phyloP scores from a whole-genome alignment of 2,329 filamentous ascomycete genomes.

The Cytospora leucostoma region DNA sequence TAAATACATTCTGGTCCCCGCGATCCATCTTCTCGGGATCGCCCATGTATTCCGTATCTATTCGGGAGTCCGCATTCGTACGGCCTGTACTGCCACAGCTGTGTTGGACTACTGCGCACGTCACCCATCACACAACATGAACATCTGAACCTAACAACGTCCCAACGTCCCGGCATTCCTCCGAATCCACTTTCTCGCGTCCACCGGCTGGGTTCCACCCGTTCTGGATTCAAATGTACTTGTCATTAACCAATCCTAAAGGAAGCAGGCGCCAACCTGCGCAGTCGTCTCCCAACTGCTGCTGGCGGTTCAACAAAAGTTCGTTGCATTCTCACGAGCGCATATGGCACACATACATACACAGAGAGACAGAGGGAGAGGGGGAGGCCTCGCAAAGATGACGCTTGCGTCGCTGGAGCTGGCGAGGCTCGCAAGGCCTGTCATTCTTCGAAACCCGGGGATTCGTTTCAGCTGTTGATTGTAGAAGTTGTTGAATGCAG shows the following conservation, averaged over 20 bases:
- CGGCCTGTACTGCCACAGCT: too few species aligned
- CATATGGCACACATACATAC: neutral
- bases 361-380: neutral
- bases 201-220: constrained; percentile 9
- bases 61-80: too few species aligned
- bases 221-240: constrained; percentile 4
- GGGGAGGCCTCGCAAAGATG: neutral
- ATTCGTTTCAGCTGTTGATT: neutral
- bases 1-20: too few species aligned
- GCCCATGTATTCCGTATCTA: too few species aligned
- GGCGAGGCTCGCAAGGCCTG: constrained; percentile 10
- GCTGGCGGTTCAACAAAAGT: neutral
- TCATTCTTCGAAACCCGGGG: neutral
- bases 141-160: too few species aligned
- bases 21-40: too few species aligned
- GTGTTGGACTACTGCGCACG: too few species aligned
- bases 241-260: constrained; percentile 11
- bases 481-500: neutral
- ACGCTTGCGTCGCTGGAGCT: constrained; percentile 2
- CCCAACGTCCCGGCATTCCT: neutral
- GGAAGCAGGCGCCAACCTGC: constrained; percentile 12
- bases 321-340: neutral
- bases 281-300: neutral
- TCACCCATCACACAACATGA: too few species aligned
- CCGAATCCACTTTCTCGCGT: constrained; percentile 6